phyloP scores from a whole-genome alignment of 345 rosid species.

The Brassica incana region DNA sequence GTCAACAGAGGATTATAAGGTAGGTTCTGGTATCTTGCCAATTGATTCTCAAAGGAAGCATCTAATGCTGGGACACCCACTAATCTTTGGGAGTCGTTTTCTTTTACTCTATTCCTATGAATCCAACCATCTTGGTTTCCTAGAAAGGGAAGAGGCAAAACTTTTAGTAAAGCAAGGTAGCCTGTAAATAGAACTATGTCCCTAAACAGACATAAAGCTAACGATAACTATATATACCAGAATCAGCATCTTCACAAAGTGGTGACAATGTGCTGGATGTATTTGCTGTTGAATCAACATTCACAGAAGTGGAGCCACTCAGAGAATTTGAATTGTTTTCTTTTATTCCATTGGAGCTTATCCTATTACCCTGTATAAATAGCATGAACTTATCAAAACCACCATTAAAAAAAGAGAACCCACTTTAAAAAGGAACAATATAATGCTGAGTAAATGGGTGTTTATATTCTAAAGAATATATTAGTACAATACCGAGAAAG shows the following conservation, averaged over 20 bases:
- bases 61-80: conserved; percentile 68
- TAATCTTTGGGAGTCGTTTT: conserved; percentile 45
- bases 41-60: conserved; percentile 55
- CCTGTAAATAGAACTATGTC: background rate
- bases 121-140: conserved; percentile 44
- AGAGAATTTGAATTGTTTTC: conserved; percentile 48
- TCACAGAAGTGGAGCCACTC: conserved; percentile 38
- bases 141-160: conserved; percentile 29
- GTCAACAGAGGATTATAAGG: conserved; percentile 34
- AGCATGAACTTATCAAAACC: conserved; percentile 17
- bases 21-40: conserved; percentile 40
- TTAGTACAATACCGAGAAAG: background rate
- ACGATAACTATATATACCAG: conserved; percentile 53
- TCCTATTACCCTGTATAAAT: conserved; percentile 58
- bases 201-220: conserved; percentile 9
- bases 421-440: conserved; percentile 9
- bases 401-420: conserved; percentile 7
- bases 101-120: background rate
- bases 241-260: conserved; percentile 81
- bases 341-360: conserved; percentile 48
- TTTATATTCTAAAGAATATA: conserved; percentile 2
- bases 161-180: conserved; percentile 8
- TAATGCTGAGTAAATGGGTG: background rate
- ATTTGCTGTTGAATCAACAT: conserved; percentile 63
- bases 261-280: conserved; percentile 72